phyloP scores from a whole-genome alignment of 371 early-diverging fungal species.

The Saksenaea oblongispora region DNA sequence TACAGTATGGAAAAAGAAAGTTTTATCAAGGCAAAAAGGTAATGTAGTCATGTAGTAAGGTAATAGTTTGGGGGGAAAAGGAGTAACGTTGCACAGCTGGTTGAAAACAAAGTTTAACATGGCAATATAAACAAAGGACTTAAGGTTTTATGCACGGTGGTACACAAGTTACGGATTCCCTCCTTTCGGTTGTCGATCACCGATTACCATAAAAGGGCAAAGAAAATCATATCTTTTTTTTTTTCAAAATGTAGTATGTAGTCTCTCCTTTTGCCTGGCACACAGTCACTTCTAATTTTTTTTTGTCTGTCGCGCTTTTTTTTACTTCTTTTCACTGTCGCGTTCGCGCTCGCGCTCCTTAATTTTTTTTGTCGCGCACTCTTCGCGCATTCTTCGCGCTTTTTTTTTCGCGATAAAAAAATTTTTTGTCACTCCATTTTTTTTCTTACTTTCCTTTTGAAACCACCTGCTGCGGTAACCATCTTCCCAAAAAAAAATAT shows the following conservation, averaged over 20 bases:
- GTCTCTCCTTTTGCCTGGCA: not conserved
- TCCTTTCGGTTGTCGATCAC: not conserved
- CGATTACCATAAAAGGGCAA: not conserved
- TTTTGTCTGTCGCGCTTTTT: not conserved
- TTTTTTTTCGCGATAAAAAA: not conserved
- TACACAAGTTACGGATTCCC: not conserved
- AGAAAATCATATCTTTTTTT: not conserved
- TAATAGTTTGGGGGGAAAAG: too few relatives aligned
- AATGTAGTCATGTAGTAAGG: too few relatives aligned
- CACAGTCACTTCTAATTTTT: not conserved
- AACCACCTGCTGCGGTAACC: too few relatives aligned
- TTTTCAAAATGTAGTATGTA: not conserved
- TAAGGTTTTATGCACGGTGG: not conserved
- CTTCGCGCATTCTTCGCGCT: not conserved
- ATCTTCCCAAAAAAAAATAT: too few relatives aligned
- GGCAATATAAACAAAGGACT: not conserved
- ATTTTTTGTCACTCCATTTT: not conserved
- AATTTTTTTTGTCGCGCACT: not conserved
- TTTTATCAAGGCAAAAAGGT: too few relatives aligned
- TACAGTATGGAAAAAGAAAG: too few relatives aligned
- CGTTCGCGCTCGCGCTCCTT: not conserved
- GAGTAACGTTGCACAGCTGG: too few relatives aligned
- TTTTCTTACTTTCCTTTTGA: not conserved
- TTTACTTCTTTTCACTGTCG: not conserved
- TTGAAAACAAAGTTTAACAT: not conserved